Evolutionary conservation across 2,329 filamentous ascomycete genomes (phyloP), one percentile per base, ranked within the genome.

Genomic region (Metarhizium anisopliae): DNA sequence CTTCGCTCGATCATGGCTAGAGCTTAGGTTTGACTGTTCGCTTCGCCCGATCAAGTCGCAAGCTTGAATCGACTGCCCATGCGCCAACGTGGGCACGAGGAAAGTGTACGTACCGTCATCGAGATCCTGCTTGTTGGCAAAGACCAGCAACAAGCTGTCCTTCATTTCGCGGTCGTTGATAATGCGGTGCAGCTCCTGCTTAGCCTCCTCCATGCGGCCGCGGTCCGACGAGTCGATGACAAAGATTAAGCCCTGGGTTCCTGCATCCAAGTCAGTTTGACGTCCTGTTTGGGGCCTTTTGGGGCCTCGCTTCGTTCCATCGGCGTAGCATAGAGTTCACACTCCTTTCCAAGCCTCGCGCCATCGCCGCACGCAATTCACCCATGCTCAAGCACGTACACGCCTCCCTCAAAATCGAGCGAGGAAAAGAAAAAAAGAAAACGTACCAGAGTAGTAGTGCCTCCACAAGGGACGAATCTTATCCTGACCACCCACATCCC

Each of bases 101-200:
- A 45, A 45, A 20, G 32, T 18, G 25, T 13, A 49, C 78, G 56
- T 74, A 89, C 90, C 85, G 69, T 90, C 89, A 57, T 82, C 79
- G 64, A 97, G 78, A 83, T 99, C 94, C 77, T 97, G 94, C 83
- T 99, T 99, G 80, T 99, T 99, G 68, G 94, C 94, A 72, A 99
- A 97, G 47, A 99, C 93, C 59, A 97, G 77, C 64, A 99, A 78
- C 65, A 97, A 79, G 59, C 91, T 92, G 69, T 97, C 93, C 77
- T 94, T 92, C 85, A 97, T 93, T 80, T 99, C 94, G 61, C 93
- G 86, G 72, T 97, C 94, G 74, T 95, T 94, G 76, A 97, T 90
- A 75, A 97, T 97, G 69, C 93, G 89, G 77, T 96, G 91, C 62
- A 99, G 80, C 74, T 99, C 94, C 71, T 90, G 89, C 66, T 87